Evolutionary conservation across 2,329 filamentous ascomycete genomes (phyloP), one percentile per base, ranked within the genome.

Genomic region (Geosmithia flava): DNA sequence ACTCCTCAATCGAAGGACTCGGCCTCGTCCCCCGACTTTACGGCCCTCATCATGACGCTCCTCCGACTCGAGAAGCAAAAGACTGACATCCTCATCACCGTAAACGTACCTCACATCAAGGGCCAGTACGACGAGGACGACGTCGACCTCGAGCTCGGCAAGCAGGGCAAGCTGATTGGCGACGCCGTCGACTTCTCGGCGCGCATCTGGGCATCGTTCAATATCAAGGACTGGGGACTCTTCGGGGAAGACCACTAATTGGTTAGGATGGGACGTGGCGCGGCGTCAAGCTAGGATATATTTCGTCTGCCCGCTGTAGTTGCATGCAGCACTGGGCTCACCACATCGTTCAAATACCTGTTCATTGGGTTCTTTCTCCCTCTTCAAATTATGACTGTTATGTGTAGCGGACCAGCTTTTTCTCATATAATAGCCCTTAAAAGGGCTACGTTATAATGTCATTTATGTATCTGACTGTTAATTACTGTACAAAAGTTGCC

Each of bases 81-180:
- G 49, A 91, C 90, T 1, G 91, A 97, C 64, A 68, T 97, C 40
- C 69, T 95, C 44, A 80, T 95, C 52, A 86, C 86, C 41, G 79
- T 95, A 59, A 96, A 95, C 65, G 85, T 95, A 45, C 91, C 90
- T 27, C 84, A 93, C 60, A 83, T 88, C 55, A 74, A 78, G 55
- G 82, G 83, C 52, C 79, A 85, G 62, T 88, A 88, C 60, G 72
- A 81, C 56, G 78, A 81, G 62, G 81, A 83, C 8, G 81, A 87
- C 30, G 78, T 91, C 16, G 79, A 87, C 58, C 66, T 82, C 49
- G 74, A 80, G 58, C 65, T 80, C 49, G 81, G 81, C 16, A 81
- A 76, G 60, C 75, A 76, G 58, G 85, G 82, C 3, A 74, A 79
- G 62, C 67, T 86, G 53, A 81, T 87, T 57, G 83, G 81, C 47